Evolutionary conservation across 2,329 filamentous ascomycete species (phyloP).

Genomic region (Bipolaris victoriae): DNA sequence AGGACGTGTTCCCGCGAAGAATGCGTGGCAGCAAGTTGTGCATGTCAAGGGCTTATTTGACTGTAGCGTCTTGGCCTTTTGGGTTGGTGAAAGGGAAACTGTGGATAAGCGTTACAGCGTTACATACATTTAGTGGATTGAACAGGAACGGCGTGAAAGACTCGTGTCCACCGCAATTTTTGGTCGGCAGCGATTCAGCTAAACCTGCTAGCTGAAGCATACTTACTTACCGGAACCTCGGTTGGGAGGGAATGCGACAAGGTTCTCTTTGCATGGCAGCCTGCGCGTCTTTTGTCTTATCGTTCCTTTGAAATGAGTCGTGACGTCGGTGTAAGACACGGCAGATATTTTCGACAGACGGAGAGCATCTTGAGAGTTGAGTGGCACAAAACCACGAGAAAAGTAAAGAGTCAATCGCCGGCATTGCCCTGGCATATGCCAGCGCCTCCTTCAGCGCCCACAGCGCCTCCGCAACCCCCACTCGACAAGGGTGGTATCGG

Average conservation of each 20-base stretch:
- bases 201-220: background rate
- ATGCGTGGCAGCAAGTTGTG: background rate
- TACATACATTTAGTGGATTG: background rate
- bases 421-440: background rate
- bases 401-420: background rate
- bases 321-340: slow-evolving; percentile 11
- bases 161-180: background rate
- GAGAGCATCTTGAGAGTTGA: background rate
- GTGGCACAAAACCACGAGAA: slow-evolving; percentile 6
- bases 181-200: background rate
- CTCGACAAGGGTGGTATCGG: background rate
- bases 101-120: slow-evolving; percentile 2
- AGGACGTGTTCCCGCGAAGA: background rate
- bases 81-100: background rate
- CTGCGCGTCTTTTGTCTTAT: background rate
- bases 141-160: no score
- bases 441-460: background rate
- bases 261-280: background rate
- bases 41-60: slow-evolving; percentile 4
- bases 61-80: slow-evolving; percentile 2
- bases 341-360: slow-evolving; percentile 9
- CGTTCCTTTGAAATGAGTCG: background rate
- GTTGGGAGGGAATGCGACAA: no score
- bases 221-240: background rate
- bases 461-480: background rate